Conservation (phyloP, 768 basidiomycete genomes). For the Naganishia onofrii region DNA sequence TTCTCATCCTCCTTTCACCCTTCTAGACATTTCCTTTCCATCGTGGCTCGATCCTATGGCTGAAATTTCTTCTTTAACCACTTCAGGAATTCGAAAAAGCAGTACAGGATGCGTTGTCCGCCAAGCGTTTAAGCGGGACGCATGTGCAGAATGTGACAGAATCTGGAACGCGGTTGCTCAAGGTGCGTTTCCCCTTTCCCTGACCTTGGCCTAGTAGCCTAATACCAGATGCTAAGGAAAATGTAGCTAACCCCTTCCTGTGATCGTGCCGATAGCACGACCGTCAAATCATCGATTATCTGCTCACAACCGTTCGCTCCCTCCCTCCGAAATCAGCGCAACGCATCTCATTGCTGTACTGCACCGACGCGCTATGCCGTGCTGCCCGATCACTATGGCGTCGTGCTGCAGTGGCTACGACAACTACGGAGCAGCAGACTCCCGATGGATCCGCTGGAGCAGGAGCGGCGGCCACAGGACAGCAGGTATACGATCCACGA, state of each 20-base stretch:
- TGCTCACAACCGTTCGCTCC: not conserved
- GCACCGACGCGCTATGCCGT: constrained; percentile 17
- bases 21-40: not conserved
- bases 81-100: not conserved
- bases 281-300: constrained; percentile 10
- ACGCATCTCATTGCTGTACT: constrained; percentile 4
- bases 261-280: not conserved
- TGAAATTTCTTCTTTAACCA: not conserved
- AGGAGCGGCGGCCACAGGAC: not conserved
- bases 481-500: constrained; percentile 15
- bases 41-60: not conserved
- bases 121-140: constrained; percentile 7
- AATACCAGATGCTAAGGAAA: not conserved
- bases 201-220: not conserved
- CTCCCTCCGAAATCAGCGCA: constrained; percentile 1
- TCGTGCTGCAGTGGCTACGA: not conserved
- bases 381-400: constrained; percentile 10
- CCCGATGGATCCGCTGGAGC: not conserved
- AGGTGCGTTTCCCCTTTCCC: not conserved
- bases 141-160: constrained; percentile 8
- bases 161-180: constrained; percentile 11
- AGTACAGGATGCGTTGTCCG: constrained; percentile 1
- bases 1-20: not conserved
- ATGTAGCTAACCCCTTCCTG: not conserved
- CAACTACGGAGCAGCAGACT: not conserved